Conservation (phyloP, 2,329 filamentous ascomycete genomes). For the Colletotrichum australisinense region DNA sequence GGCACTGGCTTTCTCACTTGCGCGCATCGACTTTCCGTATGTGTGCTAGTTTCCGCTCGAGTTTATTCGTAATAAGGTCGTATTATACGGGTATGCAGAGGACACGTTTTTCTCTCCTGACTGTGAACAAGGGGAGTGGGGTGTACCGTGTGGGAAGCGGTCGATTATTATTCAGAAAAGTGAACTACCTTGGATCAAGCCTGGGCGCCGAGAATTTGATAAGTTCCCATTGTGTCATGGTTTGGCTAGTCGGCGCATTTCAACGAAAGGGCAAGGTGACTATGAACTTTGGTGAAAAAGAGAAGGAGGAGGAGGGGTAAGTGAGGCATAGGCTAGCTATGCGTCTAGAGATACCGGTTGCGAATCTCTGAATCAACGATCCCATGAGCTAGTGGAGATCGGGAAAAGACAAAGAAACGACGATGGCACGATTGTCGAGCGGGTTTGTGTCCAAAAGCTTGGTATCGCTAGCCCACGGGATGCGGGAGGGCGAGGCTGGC, state of each 20-base stretch:
- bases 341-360: not conserved
- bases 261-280: not conserved
- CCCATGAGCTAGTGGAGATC: not conserved
- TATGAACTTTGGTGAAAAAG: not conserved
- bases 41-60: not conserved
- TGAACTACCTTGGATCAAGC: not conserved
- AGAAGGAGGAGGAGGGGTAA: not conserved
- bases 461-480: not conserved
- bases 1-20: not conserved
- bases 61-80: not conserved
- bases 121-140: not conserved
- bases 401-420: not conserved
- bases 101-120: not conserved
- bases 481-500: not conserved
- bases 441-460: not conserved
- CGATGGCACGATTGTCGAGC: not conserved
- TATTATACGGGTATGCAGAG: conserved; percentile 3
- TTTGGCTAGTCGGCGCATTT: not conserved
- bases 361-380: not conserved
- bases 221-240: not conserved
- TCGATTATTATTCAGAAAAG: not conserved
- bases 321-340: not conserved
- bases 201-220: not conserved
- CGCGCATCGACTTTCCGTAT: not conserved
- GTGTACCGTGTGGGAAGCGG: no score